These are phyloP conservation scores for Orbilia quercus DNA, from an alignment of 2,329 filamentous ascomycete genomes.

Conservation along the genomic window DNA sequence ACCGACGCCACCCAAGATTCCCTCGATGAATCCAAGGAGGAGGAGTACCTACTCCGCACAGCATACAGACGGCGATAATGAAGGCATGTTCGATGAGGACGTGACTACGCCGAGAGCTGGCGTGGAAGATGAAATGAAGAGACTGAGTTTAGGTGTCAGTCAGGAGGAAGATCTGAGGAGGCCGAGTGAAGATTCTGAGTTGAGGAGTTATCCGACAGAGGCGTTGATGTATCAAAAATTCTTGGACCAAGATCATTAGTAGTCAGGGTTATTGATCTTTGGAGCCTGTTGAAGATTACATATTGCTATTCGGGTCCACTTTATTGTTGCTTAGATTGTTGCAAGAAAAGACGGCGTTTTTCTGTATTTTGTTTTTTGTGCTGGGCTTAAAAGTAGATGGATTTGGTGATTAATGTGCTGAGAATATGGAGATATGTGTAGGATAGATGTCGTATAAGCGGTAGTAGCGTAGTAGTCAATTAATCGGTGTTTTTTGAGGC, in stretches of 20 bases:
- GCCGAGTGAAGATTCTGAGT: conserved; percentile 18
- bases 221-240: conserved; percentile 53
- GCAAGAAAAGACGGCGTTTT: conserved; percentile 22
- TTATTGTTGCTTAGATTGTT: conserved; percentile 7
- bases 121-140: conserved; percentile 44
- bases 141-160: conserved; percentile 24
- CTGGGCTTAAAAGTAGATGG: background rate
- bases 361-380: background rate
- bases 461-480: background rate
- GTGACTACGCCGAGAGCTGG: conserved; percentile 41
- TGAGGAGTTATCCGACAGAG: conserved; percentile 48
- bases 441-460: background rate
- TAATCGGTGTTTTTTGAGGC: no score
- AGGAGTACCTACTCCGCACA: conserved; percentile 44
- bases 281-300: background rate
- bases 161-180: conserved; percentile 14
- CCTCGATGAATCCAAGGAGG: conserved; percentile 46
- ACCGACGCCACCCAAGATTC: conserved; percentile 34
- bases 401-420: background rate
- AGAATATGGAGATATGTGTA: background rate
- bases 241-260: conserved; percentile 41
- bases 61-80: conserved; percentile 1
- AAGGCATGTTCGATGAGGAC: conserved; percentile 17
- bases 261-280: background rate
- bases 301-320: conserved; percentile 1